Base-by-base conservation (phyloP, 768 basidiomycete species). In the Phlebiopsis gigantea region DNA sequence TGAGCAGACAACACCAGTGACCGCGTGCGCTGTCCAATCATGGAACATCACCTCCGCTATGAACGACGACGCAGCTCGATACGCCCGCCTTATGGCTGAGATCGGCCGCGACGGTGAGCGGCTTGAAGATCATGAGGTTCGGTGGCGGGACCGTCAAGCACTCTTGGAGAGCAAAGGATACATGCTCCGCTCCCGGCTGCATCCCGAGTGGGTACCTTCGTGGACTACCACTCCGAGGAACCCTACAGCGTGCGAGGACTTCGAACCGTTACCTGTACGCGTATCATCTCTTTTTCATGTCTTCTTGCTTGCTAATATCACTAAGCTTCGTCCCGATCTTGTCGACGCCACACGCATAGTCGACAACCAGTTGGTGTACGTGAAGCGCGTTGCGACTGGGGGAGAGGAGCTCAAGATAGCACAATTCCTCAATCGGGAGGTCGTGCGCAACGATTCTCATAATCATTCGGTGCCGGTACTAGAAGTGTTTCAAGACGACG, bases 331-430 rank as follows among this genome's bases (percentile, higher is more conserved):
- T 1, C 44, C 50, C 0, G 24, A 63, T 14, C 47, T 64, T 0
- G 58, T 71, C 2, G 75, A 75, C 34, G 74, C 72, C 0, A 70
- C 63, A 0, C 64, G 71, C 5, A 55, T 62, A 2, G 62, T 64
- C 1, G 72, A 74, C 25, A 63, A 57, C 0, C 57, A 34, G 4
- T 46, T 62, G 1, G 69, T 76, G 0, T 65, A 61, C 14, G 57
- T 76, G n/a, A 75, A 76, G 25, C 41, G 43, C 1, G 58, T 73
- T 0, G 0, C 21, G 5, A 54, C 56, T 0, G 53, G 43, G 0
- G 55, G 61, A 21, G 1, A 29, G 3, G 68, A 70, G 31, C 34
- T 51, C 1, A 8, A 21, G 4, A 63, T 69, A 3, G 63, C 61
- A 2, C 8, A 15, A 56, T 45, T 24, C 48, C 68, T 2, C 21